phyloP scores from a whole-genome alignment of 495 filamentous ascomycete species.

The Umbilicaria muhlenbergii region DNA sequence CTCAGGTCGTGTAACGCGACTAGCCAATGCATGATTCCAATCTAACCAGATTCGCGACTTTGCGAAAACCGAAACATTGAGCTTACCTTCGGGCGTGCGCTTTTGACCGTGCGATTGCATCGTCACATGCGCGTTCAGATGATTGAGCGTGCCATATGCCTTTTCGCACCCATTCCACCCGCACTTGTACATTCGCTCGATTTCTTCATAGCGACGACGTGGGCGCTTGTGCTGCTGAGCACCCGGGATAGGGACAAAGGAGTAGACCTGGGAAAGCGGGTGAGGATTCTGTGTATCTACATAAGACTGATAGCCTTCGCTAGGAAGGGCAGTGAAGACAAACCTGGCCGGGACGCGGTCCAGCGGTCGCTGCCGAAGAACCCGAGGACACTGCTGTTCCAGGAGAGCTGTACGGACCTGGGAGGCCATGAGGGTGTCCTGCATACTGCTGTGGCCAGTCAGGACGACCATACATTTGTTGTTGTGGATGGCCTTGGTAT shows the following conservation, averaged over 20 bases:
- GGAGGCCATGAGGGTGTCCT: slow-evolving; percentile 45
- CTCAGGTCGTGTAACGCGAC: slow-evolving; percentile 33
- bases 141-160: slow-evolving; percentile 91
- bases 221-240: slow-evolving; percentile 96
- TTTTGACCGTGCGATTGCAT: slow-evolving; percentile 94
- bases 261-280: slow-evolving; percentile 66
- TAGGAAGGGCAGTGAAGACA: slow-evolving; percentile 22
- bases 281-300: slow-evolving; percentile 22
- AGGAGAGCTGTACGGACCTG: slow-evolving; percentile 45
- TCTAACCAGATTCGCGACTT: slow-evolving; percentile 19
- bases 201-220: slow-evolving; percentile 89
- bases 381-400: slow-evolving; percentile 41
- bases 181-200: slow-evolving; percentile 99
- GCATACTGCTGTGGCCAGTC: slow-evolving; percentile 71
- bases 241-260: slow-evolving; percentile 94
- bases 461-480: slow-evolving; percentile 35
- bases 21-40: slow-evolving; percentile 21
- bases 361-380: slow-evolving; percentile 42
- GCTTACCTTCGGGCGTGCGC: slow-evolving; percentile 89
- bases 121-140: slow-evolving; percentile 92
- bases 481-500: slow-evolving; percentile 36
- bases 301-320: slow-evolving; percentile 1
- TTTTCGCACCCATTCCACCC: slow-evolving; percentile 98
- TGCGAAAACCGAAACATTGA: slow-evolving; percentile 7
- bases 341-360: slow-evolving; percentile 58